Evolutionary conservation across 2,329 filamentous ascomycete genomes (phyloP), one percentile per base, ranked within the genome.

Genomic region (Epichloe typhina): DNA sequence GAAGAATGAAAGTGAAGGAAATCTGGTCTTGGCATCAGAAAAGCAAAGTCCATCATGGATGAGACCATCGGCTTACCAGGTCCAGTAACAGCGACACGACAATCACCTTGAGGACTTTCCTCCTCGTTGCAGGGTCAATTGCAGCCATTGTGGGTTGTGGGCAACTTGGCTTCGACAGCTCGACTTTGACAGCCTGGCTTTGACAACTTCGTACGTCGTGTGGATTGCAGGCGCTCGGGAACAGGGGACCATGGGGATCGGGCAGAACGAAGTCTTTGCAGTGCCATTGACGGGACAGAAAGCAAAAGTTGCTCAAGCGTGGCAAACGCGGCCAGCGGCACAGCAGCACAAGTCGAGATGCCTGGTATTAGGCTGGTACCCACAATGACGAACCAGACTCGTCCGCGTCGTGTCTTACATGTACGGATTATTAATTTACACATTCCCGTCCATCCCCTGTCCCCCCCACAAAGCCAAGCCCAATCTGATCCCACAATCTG

Each of bases 1-100:
- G 93, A 8, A 98, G 83, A 64, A 97, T 97, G 65, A 98, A 96
- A 33, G 93, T 98, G 67, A 98, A 98, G 51, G 91, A 96, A 62
- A 97, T 88, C 91, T 96, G 46, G 33, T 56, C 54, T 15, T 40
- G 9, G 23, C 17, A 40, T 33, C 37, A 46, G 50, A 43, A 3
- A n/a, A 17, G 26, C 13, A 31, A 6, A 23, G 13, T 8, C 31
- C 38, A 37, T 45, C 6, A 50, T 46, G 42, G 23, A 35, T 6
- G 5, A 35, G n/a, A 31, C 23, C 12, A 35, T 33, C 26, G 21
- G 40, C 38, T 35, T 77, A 96, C 91, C 69, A 97, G 69, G 67
- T 97, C 91, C 12, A 97, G 76, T 13, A 97, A 76, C 40, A 97
- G 75, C 50, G 91, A 96, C 55, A 93, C 75, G 67, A 95, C 90